Percentiles rank a stretch among this genome's conserved stretches.
These are phyloP conservation scores for Candida yuanshanica DNA, from an alignment of 805 yeast species.

Conservation along the genomic window DNA sequence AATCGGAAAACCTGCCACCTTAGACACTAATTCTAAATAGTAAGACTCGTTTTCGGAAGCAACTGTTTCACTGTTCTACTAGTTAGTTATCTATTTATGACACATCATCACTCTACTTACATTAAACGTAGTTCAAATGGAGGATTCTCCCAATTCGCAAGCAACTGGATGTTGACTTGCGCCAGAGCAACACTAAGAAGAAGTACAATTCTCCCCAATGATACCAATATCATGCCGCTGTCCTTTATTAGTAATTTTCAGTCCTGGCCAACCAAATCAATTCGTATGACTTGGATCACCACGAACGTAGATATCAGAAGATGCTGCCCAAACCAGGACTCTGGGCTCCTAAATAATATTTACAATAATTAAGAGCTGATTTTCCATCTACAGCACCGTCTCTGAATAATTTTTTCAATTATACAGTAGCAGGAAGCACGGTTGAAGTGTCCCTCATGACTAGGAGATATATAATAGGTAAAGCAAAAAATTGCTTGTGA, in stretches of 20 bases:
- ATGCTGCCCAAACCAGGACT: background rate
- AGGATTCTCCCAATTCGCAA: conserved; percentile 25
- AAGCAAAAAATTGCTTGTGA: background rate
- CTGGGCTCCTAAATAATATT: too few species aligned
- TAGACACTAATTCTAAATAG: conserved; percentile 8
- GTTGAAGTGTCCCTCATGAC: background rate
- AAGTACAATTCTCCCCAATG: background rate
- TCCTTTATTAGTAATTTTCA: background rate
- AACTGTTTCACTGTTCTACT: conserved; percentile 18
- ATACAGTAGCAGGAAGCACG: background rate
- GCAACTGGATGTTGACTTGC: conserved; percentile 18
- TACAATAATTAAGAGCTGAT: too few species aligned
- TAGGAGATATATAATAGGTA: background rate
- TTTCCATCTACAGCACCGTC: too few species aligned
- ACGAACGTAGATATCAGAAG: too few species aligned
- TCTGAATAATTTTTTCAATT: background rate
- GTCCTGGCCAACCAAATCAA: too few species aligned
- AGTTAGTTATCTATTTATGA: conserved; percentile 2
- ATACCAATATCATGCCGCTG: background rate
- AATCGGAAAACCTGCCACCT: conserved; percentile 9
- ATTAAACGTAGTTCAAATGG: conserved; percentile 22
- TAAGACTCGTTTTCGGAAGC: conserved; percentile 21
- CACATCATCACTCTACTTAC: conserved; percentile 12
- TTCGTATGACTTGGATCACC: too few species aligned
- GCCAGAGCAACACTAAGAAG: background rate